Conservation (phyloP, 176 grass and related monocot genomes). For the Rhynchospora breviuscula region DNA sequence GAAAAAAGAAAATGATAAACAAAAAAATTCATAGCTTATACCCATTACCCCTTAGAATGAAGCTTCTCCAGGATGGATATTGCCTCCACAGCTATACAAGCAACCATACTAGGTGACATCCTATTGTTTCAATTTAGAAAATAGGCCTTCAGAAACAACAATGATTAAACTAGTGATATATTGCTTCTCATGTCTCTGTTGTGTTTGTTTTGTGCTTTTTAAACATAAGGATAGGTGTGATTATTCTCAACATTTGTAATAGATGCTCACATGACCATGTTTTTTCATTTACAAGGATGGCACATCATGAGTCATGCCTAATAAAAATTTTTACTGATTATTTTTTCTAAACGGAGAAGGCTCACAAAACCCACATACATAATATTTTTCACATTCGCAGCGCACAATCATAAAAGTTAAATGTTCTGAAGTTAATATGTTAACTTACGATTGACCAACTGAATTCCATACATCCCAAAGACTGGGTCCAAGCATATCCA, state of each 20-base stretch:
- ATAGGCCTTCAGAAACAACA: background rate
- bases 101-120: slow-evolving; percentile 79
- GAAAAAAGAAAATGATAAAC: background rate
- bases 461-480: slow-evolving; percentile 97
- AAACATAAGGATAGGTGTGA: slow-evolving; percentile 2
- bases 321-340: background rate
- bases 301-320: background rate
- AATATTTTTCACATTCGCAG: slow-evolving; percentile 15
- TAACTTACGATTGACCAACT: slow-evolving; percentile 57
- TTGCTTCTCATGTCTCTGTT: background rate
- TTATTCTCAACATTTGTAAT: background rate
- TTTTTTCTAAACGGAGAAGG: background rate
- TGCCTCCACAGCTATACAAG: slow-evolving; percentile 81
- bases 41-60: slow-evolving; percentile 61
- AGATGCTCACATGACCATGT: background rate
- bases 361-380: background rate
- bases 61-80: slow-evolving; percentile 92
- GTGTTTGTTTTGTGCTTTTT: background rate
- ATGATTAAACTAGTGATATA: background rate
- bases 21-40: slow-evolving; percentile 2
- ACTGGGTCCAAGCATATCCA: slow-evolving; percentile 95
- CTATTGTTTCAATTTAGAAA: slow-evolving; percentile 34
- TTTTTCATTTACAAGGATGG: background rate
- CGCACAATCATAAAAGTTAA: slow-evolving; percentile 14
- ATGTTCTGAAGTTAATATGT: slow-evolving; percentile 19